Base-by-base conservation (phyloP, 73 alveolate species). In the Diophrys appendiculata region DNA sequence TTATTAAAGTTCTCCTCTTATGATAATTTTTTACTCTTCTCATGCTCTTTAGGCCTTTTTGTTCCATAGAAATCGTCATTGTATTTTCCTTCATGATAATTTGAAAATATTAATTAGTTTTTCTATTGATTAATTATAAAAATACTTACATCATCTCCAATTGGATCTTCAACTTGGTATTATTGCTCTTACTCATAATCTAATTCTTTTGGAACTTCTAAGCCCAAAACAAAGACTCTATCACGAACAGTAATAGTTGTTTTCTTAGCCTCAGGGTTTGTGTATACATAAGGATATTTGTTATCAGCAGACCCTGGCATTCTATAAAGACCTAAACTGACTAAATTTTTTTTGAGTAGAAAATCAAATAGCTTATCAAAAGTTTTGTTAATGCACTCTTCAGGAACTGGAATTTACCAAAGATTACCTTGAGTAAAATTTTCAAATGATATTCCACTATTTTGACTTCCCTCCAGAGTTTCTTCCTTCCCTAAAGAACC, bases 401-500 rank as follows among this genome's bases (percentile, higher is more conserved):
- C 98, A 2, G 99, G 99, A 5, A 96, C 97, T 33, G 96, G 86
- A 78, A 97, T 93, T 83, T 95, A 95, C 96, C 97, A 97, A 25
- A 97, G 89, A 84, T 95, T 95, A 67, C 96, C 78, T 67, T 96
- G 87, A 52, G 91, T 81, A 30, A 97, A 88, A 55, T 96, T 98
- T 29, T 95, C 26, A 33, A 56, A 76, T 23, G 60, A 11, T n/a
- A n/a, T n/a, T n/a, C n/a, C n/a, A n/a, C n/a, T n/a, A n/a, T n/a
- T n/a, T n/a, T n/a, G n/a, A n/a, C n/a, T n/a, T 23, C 75, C 54
- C 29, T 5, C 75, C 29, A 11, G 5, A 18, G 18, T 18, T 43
- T 43, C 60, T 43, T 43, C 60, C 18, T 43, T 43, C 5, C 60
- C 60, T 5, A 43, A 18, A 18, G 85, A 70, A 60, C 99, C 98